These are phyloP conservation scores for Stereocaulon alpinum DNA, from an alignment of 495 filamentous ascomycete species.

Conservation along the genomic window DNA sequence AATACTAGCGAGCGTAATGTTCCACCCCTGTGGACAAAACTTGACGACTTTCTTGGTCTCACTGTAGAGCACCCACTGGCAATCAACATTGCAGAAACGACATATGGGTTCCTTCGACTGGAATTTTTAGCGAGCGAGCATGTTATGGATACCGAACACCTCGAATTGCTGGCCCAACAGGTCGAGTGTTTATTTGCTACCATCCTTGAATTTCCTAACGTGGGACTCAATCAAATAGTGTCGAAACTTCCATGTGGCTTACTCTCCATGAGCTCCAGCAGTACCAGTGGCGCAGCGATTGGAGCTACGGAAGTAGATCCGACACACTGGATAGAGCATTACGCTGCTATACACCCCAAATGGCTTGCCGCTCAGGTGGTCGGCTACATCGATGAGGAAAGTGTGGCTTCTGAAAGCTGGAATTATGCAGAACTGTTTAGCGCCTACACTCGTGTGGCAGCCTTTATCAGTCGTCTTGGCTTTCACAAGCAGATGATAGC, in stretches of 20 bases:
- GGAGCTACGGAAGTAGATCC: constrained; percentile 22
- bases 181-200: constrained; percentile 25
- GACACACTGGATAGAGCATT: constrained; percentile 28
- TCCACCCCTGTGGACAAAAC: constrained; percentile 19
- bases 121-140: constrained; percentile 25
- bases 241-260: constrained; percentile 20
- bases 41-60: constrained; percentile 25
- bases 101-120: constrained; percentile 18
- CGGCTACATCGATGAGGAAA: constrained; percentile 22
- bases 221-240: constrained; percentile 17
- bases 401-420: constrained; percentile 30
- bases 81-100: constrained; percentile 25
- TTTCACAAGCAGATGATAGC: constrained; percentile 30
- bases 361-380: constrained; percentile 37
- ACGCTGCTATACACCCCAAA: constrained; percentile 29
- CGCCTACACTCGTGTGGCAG: constrained; percentile 32
- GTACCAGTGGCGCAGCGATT: constrained; percentile 15
- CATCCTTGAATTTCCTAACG: constrained; percentile 25
- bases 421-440: constrained; percentile 30
- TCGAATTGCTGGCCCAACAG: constrained; percentile 26
- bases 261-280: constrained; percentile 22
- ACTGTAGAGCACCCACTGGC: constrained; percentile 32
- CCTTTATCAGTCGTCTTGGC: constrained; percentile 29
- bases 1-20: background rate
- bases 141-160: constrained; percentile 24